These are phyloP conservation scores for Pythium brassicae DNA, from an alignment of 352 stramenopile species.

Conservation along the genomic window DNA sequence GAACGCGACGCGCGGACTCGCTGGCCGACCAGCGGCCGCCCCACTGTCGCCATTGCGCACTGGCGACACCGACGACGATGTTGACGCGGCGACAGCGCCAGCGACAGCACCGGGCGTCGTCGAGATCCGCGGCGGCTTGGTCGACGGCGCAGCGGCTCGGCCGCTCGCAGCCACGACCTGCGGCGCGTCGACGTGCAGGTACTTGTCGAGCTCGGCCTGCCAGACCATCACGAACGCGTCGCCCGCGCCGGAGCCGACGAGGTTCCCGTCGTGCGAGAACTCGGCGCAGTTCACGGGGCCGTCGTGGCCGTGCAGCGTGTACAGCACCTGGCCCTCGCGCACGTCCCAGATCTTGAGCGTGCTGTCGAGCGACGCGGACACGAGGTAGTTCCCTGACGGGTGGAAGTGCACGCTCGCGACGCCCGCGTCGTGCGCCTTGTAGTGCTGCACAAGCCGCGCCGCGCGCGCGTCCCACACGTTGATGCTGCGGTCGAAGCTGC, in stretches of 20 bases:
- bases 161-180: constrained; percentile 12
- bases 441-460: constrained; percentile 87
- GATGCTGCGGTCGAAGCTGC: constrained; percentile 66
- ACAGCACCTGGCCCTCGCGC: constrained; percentile 89
- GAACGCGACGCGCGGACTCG: neutral
- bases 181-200: constrained; percentile 39
- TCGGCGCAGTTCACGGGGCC: constrained; percentile 56
- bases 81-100: neutral
- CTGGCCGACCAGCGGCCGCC: neutral
- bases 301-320: constrained; percentile 89
- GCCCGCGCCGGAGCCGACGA: constrained; percentile 64
- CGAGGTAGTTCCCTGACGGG: constrained; percentile 86
- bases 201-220: constrained; percentile 80
- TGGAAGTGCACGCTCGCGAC: constrained; percentile 88
- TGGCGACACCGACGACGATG: neutral
- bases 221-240: constrained; percentile 86
- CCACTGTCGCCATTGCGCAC: neutral
- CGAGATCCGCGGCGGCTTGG: constrained; percentile 4
- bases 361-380: constrained; percentile 86
- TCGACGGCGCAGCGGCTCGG: neutral
- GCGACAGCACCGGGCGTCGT: neutral
- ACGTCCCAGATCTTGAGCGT: constrained; percentile 92
- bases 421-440: constrained; percentile 81
- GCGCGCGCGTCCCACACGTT: constrained; percentile 87
- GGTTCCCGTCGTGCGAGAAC: constrained; percentile 67